These are phyloP conservation scores for Apiospora marii DNA, from an alignment of 2,329 filamentous ascomycete genomes.

Conservation along the genomic window DNA sequence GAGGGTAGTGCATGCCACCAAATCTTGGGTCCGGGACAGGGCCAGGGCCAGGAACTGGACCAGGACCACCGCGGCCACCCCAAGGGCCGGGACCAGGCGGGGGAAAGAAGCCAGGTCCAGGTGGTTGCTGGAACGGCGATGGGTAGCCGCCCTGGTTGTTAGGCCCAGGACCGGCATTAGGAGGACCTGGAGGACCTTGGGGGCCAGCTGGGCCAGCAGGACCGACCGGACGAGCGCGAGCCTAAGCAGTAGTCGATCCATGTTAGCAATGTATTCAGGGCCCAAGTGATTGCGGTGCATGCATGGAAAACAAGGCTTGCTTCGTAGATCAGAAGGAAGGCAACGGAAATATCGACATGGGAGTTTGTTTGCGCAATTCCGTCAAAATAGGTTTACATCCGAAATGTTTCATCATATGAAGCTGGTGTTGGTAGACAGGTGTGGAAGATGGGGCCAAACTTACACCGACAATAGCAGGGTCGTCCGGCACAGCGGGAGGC, in stretches of 20 bases:
- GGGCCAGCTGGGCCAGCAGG: constrained; percentile 33
- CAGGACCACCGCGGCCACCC: constrained; percentile 55
- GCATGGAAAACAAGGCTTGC: constrained; percentile 30
- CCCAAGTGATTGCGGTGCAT: constrained; percentile 5
- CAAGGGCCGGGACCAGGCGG: constrained; percentile 62
- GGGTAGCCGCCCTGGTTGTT: constrained; percentile 49
- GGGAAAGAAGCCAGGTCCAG: constrained; percentile 54
- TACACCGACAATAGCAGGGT: constrained; percentile 96
- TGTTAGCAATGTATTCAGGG: neutral
- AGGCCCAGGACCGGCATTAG: constrained; percentile 34
- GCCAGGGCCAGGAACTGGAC: constrained; percentile 67
- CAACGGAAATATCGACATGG: constrained; percentile 99
- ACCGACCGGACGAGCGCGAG: constrained; percentile 46
- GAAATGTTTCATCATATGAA: constrained; percentile 90
- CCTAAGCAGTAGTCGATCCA: constrained; percentile 36
- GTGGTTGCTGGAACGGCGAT: constrained; percentile 49
- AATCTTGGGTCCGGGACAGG: constrained; percentile 68
- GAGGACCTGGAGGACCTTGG: constrained; percentile 31
- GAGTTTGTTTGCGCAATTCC: constrained; percentile 90
- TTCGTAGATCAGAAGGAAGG: constrained; percentile 93
- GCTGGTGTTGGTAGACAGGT: constrained; percentile 32
- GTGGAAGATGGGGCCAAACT: constrained; percentile 57
- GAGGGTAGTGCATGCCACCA: constrained; percentile 80
- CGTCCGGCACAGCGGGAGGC: constrained; percentile 83
- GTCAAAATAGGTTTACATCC: constrained; percentile 92